Conservation (phyloP, 2,329 filamentous ascomycete species). For the Exophiala viscosa region DNA sequence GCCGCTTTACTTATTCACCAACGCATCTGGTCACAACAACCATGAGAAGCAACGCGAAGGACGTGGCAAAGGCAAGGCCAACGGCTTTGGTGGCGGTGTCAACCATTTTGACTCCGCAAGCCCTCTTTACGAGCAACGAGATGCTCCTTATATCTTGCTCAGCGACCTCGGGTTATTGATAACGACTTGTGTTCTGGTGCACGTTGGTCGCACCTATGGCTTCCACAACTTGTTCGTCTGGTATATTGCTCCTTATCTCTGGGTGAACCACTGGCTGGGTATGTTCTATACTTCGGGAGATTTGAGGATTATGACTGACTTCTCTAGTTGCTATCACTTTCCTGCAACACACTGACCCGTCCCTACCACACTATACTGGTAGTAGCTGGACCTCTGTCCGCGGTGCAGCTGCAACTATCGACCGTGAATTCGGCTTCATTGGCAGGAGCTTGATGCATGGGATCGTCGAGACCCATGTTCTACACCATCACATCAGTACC, state of each 20-base stretch:
- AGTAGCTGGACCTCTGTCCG: constrained; percentile 89
- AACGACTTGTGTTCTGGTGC: constrained; percentile 58
- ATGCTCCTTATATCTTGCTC: constrained; percentile 79
- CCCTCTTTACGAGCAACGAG: constrained; percentile 86
- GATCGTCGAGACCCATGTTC: constrained; percentile 95
- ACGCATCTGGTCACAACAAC: constrained; percentile 94
- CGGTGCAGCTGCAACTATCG: constrained; percentile 90
- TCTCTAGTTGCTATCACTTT: constrained; percentile 84
- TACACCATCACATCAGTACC: constrained; percentile 93
- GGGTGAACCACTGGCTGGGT: constrained; percentile 99
- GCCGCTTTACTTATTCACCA: constrained; percentile 85
- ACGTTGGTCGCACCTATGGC: constrained; percentile 72
- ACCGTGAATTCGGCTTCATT: constrained; percentile 95
- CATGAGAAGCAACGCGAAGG: constrained; percentile 89
- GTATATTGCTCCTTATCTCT: constrained; percentile 93
- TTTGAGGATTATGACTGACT: neutral
- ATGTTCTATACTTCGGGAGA: constrained; percentile 43
- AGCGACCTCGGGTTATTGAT: constrained; percentile 78
- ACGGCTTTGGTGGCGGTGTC: constrained; percentile 74
- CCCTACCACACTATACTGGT: constrained; percentile 84
- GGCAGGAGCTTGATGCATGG: constrained; percentile 87
- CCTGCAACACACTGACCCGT: constrained; percentile 94
- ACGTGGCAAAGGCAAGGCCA: constrained; percentile 86
- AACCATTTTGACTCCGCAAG: constrained; percentile 92
- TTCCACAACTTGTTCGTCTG: constrained; percentile 85